A percentile compares a stretch with the other conserved stretches of the same genome.
Evolutionary conservation across 2,329 filamentous ascomycete species (phyloP).

Genomic region (Claviceps quebecensis): DNA sequence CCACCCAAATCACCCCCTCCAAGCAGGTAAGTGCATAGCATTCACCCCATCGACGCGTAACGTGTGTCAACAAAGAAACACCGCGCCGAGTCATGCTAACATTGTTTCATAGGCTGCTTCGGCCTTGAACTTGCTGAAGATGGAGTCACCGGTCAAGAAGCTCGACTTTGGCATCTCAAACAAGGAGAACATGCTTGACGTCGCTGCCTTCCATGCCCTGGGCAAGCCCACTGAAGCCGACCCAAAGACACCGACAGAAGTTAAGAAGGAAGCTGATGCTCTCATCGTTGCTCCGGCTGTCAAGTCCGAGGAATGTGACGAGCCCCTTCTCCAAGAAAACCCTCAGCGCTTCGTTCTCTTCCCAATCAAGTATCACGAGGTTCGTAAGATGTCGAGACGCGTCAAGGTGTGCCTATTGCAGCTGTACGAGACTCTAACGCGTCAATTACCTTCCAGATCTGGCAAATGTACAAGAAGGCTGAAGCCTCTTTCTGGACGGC

Average conservation of each 20-base stretch:
- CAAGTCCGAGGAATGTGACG: slow-evolving; percentile 60
- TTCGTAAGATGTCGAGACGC: slow-evolving; percentile 54
- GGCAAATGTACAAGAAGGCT: slow-evolving; percentile 99
- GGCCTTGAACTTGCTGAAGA: slow-evolving; percentile 77
- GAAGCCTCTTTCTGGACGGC: slow-evolving; percentile 99
- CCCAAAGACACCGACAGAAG: slow-evolving; percentile 39
- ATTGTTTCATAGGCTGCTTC: slow-evolving; percentile 55
- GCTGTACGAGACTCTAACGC: background rate
- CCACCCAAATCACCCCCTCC: slow-evolving; percentile 52
- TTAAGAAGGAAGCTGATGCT: slow-evolving; percentile 22
- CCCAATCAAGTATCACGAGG: slow-evolving; percentile 98
- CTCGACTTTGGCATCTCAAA: slow-evolving; percentile 58
- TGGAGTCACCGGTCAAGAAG: slow-evolving; percentile 89
- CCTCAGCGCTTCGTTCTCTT: slow-evolving; percentile 93
- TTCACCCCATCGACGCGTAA: background rate
- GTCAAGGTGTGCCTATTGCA: slow-evolving; percentile 41
- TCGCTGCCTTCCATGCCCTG: slow-evolving; percentile 34
- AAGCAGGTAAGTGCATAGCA: slow-evolving; percentile 36
- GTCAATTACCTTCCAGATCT: slow-evolving; percentile 51
- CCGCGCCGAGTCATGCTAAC: slow-evolving; percentile 16
- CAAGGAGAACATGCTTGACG: slow-evolving; percentile 65
- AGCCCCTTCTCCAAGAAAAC: slow-evolving; percentile 92
- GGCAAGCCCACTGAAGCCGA: slow-evolving; percentile 46
- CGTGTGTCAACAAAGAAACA: background rate
- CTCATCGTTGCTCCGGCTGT: slow-evolving; percentile 32